These are phyloP conservation scores for Aphanomyces euteiches DNA, from an alignment of 352 stramenopile species.

Conservation along the genomic window DNA sequence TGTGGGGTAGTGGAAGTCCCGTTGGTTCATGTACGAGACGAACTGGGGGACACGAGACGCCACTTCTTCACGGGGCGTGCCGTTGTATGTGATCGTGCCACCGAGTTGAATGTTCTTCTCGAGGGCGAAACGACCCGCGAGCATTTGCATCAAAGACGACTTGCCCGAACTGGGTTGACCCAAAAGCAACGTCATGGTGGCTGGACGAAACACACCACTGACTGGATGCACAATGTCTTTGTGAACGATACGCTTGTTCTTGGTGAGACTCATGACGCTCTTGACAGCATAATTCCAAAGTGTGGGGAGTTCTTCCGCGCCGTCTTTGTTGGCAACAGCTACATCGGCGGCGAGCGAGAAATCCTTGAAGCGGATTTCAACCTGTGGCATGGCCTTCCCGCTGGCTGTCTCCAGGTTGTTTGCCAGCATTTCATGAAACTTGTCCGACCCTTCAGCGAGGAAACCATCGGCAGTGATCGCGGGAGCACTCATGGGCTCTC, in stretches of 20 bases:
- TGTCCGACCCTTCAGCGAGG: conserved; percentile 39
- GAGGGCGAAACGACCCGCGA: conserved; percentile 40
- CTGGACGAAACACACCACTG: conserved; percentile 36
- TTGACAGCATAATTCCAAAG: conserved; percentile 47
- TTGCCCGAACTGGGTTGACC: conserved; percentile 50
- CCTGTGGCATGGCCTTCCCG: conserved; percentile 49
- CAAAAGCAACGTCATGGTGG: conserved; percentile 43
- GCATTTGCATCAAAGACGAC: conserved; percentile 45
- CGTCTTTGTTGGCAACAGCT: conserved; percentile 20
- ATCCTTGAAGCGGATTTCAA: conserved; percentile 56
- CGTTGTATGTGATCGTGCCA: conserved; percentile 49
- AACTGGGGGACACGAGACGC: conserved; percentile 41
- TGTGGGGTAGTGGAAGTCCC: conserved; percentile 76
- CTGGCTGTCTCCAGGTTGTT: conserved; percentile 42
- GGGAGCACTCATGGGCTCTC: not conserved
- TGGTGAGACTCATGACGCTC: conserved; percentile 30
- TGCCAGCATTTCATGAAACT: conserved; percentile 45
- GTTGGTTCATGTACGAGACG: conserved; percentile 46
- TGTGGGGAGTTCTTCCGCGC: conserved; percentile 41
- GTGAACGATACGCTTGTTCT: conserved; percentile 34
- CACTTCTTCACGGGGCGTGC: conserved; percentile 36
- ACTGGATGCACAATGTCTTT: conserved; percentile 36
- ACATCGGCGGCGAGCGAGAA: conserved; percentile 46
- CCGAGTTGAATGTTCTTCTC: conserved; percentile 30
- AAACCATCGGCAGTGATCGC: conserved; percentile 28